A percentile compares a stretch with the other conserved stretches of the same genome.
phyloP scores from a whole-genome alignment of 208 protist genomes.

The Acanthamoeba triangularis region DNA sequence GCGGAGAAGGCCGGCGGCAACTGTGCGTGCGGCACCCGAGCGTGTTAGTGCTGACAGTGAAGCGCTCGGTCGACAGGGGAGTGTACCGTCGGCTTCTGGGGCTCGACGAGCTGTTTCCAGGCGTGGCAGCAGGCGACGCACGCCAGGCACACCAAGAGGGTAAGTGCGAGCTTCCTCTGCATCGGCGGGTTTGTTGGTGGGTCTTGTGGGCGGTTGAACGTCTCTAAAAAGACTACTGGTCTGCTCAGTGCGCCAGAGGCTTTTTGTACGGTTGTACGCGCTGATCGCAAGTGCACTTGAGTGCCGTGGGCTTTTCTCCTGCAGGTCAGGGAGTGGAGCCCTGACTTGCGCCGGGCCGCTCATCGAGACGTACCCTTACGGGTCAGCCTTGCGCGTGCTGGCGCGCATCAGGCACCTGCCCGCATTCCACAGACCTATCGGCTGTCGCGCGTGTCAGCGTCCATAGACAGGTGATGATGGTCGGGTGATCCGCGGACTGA shows the following conservation, averaged over 20 bases:
- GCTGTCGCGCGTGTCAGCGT: too few species aligned
- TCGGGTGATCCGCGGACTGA: too few species aligned
- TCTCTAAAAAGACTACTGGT: too few species aligned
- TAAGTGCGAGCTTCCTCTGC: neutral
- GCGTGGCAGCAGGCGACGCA: neutral
- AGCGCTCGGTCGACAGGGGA: neutral
- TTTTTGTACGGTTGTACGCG: too few species aligned
- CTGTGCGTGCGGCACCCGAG: neutral
- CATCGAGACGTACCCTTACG: neutral
- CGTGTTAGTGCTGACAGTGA: too few species aligned
- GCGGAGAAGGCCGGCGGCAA: constrained; percentile 49
- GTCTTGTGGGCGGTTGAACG: neutral
- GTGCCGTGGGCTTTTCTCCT: neutral
- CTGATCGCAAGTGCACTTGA: too few species aligned
- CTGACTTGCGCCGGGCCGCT: neutral
- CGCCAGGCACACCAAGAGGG: neutral
- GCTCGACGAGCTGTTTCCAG: neutral
- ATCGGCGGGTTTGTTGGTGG: neutral
- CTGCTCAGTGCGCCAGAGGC: too few species aligned
- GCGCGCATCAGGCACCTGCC: too few species aligned
- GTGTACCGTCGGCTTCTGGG: neutral
- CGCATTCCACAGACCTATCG: too few species aligned
- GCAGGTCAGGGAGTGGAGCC: neutral
- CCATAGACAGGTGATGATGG: too few species aligned
- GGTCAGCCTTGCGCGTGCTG: too few species aligned